Evolutionary conservation across 2,329 filamentous ascomycete species (phyloP).

Genomic region (Stachybotrys elegans): DNA sequence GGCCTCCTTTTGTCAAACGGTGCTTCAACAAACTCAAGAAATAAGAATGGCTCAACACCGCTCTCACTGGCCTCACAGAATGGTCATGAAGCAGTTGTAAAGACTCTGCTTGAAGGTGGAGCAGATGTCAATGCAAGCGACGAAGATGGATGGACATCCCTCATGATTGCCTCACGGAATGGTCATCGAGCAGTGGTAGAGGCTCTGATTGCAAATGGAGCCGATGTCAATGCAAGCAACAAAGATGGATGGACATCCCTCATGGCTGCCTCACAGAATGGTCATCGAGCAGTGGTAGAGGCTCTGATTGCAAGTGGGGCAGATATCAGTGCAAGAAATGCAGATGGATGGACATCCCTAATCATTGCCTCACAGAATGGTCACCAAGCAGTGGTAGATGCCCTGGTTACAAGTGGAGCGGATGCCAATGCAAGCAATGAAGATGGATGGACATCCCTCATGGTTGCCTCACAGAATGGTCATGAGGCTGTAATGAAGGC

Average conservation of each 20-base stretch:
- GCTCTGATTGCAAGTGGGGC: too few relatives aligned
- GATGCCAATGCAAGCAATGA: background rate
- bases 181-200: background rate
- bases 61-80: background rate
- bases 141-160: slow-evolving; percentile 29
- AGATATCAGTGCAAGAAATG: background rate
- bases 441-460: background rate
- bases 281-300: background rate
- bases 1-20: background rate
- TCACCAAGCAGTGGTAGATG: background rate
- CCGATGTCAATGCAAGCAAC: too few relatives aligned
- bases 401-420: too few relatives aligned
- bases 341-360: background rate
- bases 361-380: background rate
- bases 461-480: background rate
- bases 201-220: background rate
- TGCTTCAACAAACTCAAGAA: background rate
- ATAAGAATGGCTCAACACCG: background rate
- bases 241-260: background rate
- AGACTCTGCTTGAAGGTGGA: slow-evolving; percentile 50
- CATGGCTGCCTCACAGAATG: background rate
- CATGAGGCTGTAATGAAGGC: background rate
- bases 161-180: background rate
- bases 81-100: background rate
- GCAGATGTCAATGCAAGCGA: slow-evolving; percentile 56